phyloP scores from a whole-genome alignment of 176 grass and related monocot species.

The Elaeis guineensis region DNA sequence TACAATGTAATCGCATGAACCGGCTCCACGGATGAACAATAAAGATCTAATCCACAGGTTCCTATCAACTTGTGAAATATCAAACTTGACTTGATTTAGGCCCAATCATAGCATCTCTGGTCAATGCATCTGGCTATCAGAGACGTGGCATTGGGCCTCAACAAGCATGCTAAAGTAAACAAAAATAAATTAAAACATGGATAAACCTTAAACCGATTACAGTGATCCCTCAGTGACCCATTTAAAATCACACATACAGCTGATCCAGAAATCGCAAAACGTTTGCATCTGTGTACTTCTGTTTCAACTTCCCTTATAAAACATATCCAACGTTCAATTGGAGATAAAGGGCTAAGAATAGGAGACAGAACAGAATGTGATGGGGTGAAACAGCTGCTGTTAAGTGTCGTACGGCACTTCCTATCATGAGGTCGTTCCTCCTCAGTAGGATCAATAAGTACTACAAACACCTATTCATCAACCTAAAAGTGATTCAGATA shows the following conservation, averaged over 20 bases:
- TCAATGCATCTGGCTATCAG: constrained; percentile 45
- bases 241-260: too few species aligned
- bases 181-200: neutral
- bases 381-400: constrained; percentile 23
- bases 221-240: too few species aligned
- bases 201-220: neutral
- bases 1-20: constrained; percentile 63
- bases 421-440: constrained; percentile 54
- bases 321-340: too few species aligned
- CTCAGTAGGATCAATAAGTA: neutral
- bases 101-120: constrained; percentile 59
- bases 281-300: too few species aligned
- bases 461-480: too few species aligned
- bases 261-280: too few species aligned
- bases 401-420: constrained; percentile 92
- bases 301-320: too few species aligned
- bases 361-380: too few species aligned
- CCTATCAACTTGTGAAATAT: constrained; percentile 71
- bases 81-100: constrained; percentile 29
- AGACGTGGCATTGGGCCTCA: constrained; percentile 60
- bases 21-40: constrained; percentile 49
- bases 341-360: too few species aligned
- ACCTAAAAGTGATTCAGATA: too few species aligned
- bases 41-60: constrained; percentile 46
- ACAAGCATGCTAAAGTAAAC: neutral